Conservation (phyloP, 306 rosid genomes). For the Leucaena leucocephala region DNA sequence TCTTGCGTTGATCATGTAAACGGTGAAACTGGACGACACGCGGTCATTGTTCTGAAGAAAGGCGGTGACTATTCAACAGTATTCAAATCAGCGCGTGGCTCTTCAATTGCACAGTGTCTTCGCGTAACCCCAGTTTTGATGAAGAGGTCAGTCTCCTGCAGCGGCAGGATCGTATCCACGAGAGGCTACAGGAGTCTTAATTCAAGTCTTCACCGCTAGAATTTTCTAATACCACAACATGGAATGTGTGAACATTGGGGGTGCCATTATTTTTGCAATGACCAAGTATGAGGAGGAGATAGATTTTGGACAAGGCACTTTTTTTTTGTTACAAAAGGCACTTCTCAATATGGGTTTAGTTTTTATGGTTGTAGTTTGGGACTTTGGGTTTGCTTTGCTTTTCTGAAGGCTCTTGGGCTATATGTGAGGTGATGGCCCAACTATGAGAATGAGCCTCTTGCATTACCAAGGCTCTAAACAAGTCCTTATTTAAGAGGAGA, state of each 20-base stretch:
- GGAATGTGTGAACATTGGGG: slow-evolving; percentile 25
- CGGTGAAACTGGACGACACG: slow-evolving; percentile 3
- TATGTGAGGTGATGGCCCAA: background rate
- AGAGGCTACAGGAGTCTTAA: slow-evolving; percentile 37
- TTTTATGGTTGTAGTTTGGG: too few species aligned
- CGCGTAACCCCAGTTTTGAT: slow-evolving; percentile 58
- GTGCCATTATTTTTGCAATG: background rate
- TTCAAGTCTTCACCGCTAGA: slow-evolving; percentile 30
- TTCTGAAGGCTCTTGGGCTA: background rate
- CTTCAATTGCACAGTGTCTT: slow-evolving; percentile 49
- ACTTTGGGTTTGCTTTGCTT: background rate
- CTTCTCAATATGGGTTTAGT: too few species aligned
- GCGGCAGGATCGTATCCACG: slow-evolving; percentile 43
- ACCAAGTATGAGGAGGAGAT: too few species aligned
- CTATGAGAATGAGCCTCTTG: background rate
- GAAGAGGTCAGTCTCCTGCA: slow-evolving; percentile 60
- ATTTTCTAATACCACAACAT: background rate
- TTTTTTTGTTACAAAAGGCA: too few species aligned
- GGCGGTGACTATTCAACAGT: slow-evolving; percentile 22
- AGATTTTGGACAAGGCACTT: too few species aligned
- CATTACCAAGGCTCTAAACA: background rate
- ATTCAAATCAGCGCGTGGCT: slow-evolving; percentile 36
- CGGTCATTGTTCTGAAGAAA: slow-evolving; percentile 16
- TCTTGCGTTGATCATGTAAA: slow-evolving; percentile 9
- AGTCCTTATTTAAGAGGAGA: too few species aligned